Evolutionary conservation across 306 rosid species (phyloP).

Genomic region (Argentina anserina): DNA sequence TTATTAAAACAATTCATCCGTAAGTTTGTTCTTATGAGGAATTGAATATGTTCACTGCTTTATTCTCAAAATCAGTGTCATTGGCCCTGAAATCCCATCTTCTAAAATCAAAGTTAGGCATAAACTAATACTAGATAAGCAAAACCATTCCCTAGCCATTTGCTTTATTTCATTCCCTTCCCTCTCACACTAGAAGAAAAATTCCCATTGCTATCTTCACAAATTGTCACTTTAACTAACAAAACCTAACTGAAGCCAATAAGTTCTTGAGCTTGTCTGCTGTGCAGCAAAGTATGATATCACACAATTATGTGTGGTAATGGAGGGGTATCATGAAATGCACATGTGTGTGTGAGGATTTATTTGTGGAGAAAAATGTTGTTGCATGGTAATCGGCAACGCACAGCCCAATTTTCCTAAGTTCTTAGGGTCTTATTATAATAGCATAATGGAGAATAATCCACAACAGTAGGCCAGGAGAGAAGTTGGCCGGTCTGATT

Average conservation of each 20-base stretch:
- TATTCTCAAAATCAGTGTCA: constrained; percentile 40
- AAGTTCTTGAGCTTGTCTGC: no score
- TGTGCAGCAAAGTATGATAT: no score
- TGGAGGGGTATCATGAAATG: no score
- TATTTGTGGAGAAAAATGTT: no score
- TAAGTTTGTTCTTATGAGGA: constrained; percentile 25
- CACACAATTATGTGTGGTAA: no score
- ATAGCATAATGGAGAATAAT: constrained; percentile 42
- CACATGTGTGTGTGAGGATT: no score
- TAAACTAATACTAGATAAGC: constrained; percentile 39
- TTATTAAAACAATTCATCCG: constrained; percentile 11
- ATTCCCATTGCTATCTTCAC: constrained; percentile 10
- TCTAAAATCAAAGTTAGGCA: constrained; percentile 43
- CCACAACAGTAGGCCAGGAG: constrained; percentile 25
- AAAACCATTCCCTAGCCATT: constrained; percentile 18
- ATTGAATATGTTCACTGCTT: constrained; percentile 50
- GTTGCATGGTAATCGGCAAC: no score
- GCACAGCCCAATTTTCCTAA: no score
- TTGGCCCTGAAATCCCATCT: constrained; percentile 27
- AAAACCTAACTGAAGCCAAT: constrained; percentile 18
- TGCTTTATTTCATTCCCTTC: constrained; percentile 31
- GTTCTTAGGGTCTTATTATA: constrained; percentile 23
- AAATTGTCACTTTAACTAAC: constrained; percentile 3
- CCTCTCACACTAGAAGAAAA: constrained; percentile 21
- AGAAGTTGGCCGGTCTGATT: no score